Percentiles rank a stretch among this genome's conserved stretches.
Evolutionary conservation across 2,329 filamentous ascomycete genomes (phyloP).

Genomic region (Aspergillus cejpii): DNA sequence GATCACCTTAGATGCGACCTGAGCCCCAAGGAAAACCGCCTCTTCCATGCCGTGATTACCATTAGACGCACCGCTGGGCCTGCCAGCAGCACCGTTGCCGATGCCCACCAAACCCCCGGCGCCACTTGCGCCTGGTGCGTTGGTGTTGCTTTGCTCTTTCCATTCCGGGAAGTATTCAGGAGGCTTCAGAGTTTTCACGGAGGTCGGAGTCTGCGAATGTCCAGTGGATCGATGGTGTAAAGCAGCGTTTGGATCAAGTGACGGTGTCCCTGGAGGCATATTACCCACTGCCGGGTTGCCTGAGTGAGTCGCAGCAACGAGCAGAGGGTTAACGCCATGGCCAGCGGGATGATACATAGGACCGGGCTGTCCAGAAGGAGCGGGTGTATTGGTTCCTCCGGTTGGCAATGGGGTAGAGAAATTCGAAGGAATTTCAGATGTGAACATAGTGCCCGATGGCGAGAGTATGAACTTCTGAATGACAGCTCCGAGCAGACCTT

Average conservation of each 20-base stretch:
- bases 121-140: slow-evolving; percentile 27
- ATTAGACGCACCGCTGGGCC: slow-evolving; percentile 20
- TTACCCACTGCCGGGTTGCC: slow-evolving; percentile 37
- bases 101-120: slow-evolving; percentile 14
- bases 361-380: slow-evolving; percentile 39
- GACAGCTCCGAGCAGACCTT: slow-evolving; percentile 75
- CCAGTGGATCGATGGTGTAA: slow-evolving; percentile 52
- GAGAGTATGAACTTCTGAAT: slow-evolving; percentile 80
- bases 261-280: slow-evolving; percentile 30
- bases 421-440: slow-evolving; percentile 89
- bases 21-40: slow-evolving; percentile 76
- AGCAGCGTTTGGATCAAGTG: slow-evolving; percentile 29
- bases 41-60: slow-evolving; percentile 60
- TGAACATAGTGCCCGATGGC: slow-evolving; percentile 93
- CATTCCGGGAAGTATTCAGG: slow-evolving; percentile 87
- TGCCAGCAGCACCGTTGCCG: slow-evolving; percentile 38
- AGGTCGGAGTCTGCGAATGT: slow-evolving; percentile 71
- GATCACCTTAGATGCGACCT: slow-evolving; percentile 72
- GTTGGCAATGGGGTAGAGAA: slow-evolving; percentile 86
- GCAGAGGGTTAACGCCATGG: slow-evolving; percentile 73
- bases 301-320: slow-evolving; percentile 72
- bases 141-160: slow-evolving; percentile 59
- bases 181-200: slow-evolving; percentile 68
- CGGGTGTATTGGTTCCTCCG: slow-evolving; percentile 80
- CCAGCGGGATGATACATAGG: slow-evolving; percentile 51